Base-by-base conservation (phyloP, 129 eudicot species). In the Rutidosis leptorrhynchoides region DNA sequence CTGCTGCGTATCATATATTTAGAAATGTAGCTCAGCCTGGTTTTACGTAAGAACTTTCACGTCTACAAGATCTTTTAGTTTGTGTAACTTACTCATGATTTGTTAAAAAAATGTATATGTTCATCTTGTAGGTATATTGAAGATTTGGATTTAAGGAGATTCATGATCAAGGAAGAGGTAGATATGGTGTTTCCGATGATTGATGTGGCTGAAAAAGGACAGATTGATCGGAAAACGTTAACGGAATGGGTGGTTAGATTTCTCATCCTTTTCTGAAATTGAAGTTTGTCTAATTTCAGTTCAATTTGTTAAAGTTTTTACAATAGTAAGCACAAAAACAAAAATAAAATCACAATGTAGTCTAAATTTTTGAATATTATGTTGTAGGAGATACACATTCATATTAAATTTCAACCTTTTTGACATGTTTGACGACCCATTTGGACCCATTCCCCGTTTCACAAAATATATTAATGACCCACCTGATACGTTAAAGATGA, bases 121-220 rank as follows among this genome's bases (percentile, higher is more conserved):
- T 57, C 12, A 16, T 20, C 11, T 4, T 55, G 35, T 51, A 92
- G 96, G 55, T 86, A 79, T 73, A 85, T 93, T 67, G 95, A 88
- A 77, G 94, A 84, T 48, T 2, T 74, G 26, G 95, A 93, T 74
- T 80, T 93, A 30, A 79, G 81, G 59, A 80, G 91, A 64, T 93
- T 93, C 81, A 80, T 93, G 92, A 85, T 82, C 37, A 79, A 83
- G 81, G 96, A 93, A 62, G 96, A 93, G 85, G 98, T 93, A 66
- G 83, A 88, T 68, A 40, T 70, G 26, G 85, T 88, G 69, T 74
- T 87, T 79, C 96, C 95, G 11, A 48, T 88, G 75, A 81, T 93
- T 26, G 96, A 85, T 46, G 85, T 78, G 61, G 78, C 83, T 46
- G 95, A 92, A 15, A 82, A 79, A 21, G 95, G 96, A 30, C 79